Percentiles rank a stretch among this genome's conserved stretches.
Evolutionary conservation across 345 rosid species (phyloP).

Genomic region (Aurinia saxatilis): DNA sequence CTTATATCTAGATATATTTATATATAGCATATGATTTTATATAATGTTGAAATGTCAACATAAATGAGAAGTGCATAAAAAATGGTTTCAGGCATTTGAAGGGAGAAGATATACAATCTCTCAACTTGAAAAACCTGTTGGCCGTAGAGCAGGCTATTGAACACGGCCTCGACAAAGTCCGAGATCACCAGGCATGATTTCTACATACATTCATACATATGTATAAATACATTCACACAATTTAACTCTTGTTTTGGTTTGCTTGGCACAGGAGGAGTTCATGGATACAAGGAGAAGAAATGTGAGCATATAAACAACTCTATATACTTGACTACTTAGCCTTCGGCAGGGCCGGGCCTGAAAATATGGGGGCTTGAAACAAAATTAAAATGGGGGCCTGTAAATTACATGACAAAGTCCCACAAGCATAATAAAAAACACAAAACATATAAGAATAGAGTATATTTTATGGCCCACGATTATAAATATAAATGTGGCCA

Average conservation of each 20-base stretch:
- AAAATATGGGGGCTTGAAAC: no score
- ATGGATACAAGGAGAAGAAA: slow-evolving; percentile 33
- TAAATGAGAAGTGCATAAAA: background rate
- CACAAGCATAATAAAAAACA: no score
- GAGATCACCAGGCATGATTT: slow-evolving; percentile 43
- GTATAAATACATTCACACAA: background rate
- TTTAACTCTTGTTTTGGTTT: slow-evolving; percentile 3
- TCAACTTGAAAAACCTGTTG: slow-evolving; percentile 48
- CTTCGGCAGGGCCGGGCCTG: no score
- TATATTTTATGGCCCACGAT: no score
- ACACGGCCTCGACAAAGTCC: slow-evolving; percentile 48
- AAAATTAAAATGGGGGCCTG: no score
- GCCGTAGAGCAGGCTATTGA: slow-evolving; percentile 62
- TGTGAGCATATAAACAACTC: slow-evolving; percentile 26
- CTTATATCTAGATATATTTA: no score
- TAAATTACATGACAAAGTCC: no score
- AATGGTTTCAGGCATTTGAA: slow-evolving; percentile 68
- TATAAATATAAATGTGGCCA: no score
- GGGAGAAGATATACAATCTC: slow-evolving; percentile 62
- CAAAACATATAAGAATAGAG: no score
- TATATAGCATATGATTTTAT: background rate
- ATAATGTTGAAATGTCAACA: background rate
- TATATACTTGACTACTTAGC: background rate
- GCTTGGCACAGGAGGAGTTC: slow-evolving; percentile 34
- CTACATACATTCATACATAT: background rate